Conservation (phyloP, 306 rosid genomes). For the Begonia peltatifolia region DNA sequence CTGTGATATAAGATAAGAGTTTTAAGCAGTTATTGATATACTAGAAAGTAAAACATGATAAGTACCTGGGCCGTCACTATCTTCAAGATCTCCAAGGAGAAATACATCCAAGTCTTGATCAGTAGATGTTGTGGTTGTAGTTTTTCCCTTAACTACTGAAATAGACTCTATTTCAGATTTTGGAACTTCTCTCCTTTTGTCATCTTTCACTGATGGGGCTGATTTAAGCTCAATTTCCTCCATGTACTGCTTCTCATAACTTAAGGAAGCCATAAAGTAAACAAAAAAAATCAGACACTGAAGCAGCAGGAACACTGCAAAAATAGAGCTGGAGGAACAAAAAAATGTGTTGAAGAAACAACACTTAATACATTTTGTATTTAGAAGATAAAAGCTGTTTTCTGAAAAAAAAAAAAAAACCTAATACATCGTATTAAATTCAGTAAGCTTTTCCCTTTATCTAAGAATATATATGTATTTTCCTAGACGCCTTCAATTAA, state of each 20-base stretch:
- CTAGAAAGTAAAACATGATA: background rate
- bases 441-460: too few relatives aligned
- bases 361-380: too few relatives aligned
- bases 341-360: too few relatives aligned
- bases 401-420: too few relatives aligned
- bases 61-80: slow-evolving; percentile 46
- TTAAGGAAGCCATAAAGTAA: slow-evolving; percentile 11
- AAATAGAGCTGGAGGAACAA: too few relatives aligned
- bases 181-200: slow-evolving; percentile 16
- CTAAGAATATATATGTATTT: too few relatives aligned
- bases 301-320: too few relatives aligned
- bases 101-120: slow-evolving; percentile 56
- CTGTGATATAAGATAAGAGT: background rate
- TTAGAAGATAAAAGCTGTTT: too few relatives aligned
- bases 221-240: slow-evolving; percentile 27
- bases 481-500: too few relatives aligned
- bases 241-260: slow-evolving; percentile 47
- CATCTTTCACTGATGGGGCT: slow-evolving; percentile 23
- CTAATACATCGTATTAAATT: too few relatives aligned
- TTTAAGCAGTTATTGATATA: background rate
- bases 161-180: slow-evolving; percentile 24
- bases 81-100: slow-evolving; percentile 44
- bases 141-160: slow-evolving; percentile 24
- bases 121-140: slow-evolving; percentile 21
- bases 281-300: slow-evolving; percentile 4